A percentile compares a stretch with the other conserved stretches of the same genome.
Evolutionary conservation across 1,284 basidiomycete species (phyloP).

Genomic region (Cryptococcus hybrid): DNA sequence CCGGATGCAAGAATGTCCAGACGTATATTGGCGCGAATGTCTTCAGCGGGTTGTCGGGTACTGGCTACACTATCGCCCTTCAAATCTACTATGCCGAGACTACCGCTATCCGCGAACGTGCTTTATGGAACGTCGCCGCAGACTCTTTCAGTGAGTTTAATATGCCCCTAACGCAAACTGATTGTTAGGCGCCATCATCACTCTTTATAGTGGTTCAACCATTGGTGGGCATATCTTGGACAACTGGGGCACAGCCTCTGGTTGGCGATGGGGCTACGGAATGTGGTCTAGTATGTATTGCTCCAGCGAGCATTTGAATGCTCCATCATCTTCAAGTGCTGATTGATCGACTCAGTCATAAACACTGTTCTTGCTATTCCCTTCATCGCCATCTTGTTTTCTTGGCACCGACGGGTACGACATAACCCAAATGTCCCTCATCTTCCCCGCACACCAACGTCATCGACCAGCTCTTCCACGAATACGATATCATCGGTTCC

Average conservation of each 20-base stretch:
- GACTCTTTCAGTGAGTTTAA: conserved; percentile 7
- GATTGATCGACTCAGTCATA: conserved; percentile 1
- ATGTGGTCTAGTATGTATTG: too few relatives aligned
- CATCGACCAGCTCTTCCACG: conserved; percentile 7
- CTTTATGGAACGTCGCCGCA: conserved; percentile 9
- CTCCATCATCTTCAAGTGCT: background rate
- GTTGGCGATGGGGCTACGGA: too few relatives aligned
- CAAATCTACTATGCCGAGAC: conserved; percentile 9
- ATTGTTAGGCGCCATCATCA: conserved; percentile 2
- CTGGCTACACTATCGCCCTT: conserved; percentile 6
- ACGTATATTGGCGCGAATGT: conserved; percentile 9
- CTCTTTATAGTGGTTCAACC: background rate
- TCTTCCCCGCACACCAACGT: background rate
- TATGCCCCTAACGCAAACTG: background rate
- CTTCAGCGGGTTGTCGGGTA: conserved; percentile 5
- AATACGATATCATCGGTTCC: conserved; percentile 7
- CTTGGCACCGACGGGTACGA: conserved; percentile 4
- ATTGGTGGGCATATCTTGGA: too few relatives aligned
- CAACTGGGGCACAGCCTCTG: too few relatives aligned
- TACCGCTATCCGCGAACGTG: conserved; percentile 6
- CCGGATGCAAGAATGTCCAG: conserved; percentile 9
- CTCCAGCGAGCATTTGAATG: too few relatives aligned
- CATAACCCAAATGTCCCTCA: background rate
- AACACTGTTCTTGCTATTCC: conserved; percentile 7
- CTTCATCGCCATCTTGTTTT: conserved; percentile 6